phyloP scores from a whole-genome alignment of 2,329 filamentous ascomycete species.

The Paracamarosporium sp. region DNA sequence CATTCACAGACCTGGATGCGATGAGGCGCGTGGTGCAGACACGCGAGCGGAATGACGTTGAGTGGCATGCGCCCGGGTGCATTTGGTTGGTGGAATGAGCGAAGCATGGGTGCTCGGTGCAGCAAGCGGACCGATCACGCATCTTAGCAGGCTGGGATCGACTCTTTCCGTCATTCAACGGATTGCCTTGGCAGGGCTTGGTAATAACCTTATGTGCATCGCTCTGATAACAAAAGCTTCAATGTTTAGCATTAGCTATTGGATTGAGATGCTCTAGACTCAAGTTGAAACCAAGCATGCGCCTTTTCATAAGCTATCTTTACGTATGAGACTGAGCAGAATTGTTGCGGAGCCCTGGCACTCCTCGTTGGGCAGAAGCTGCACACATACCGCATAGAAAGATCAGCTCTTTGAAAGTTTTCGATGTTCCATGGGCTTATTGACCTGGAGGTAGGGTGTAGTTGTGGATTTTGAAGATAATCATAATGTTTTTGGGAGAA shows the following conservation, averaged over 20 bases:
- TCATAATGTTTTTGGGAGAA: too few relatives aligned
- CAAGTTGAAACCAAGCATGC: too few relatives aligned
- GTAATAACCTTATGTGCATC: constrained; percentile 7
- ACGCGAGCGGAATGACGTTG: constrained; percentile 15
- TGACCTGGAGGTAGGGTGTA: too few relatives aligned
- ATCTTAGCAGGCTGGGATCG: not conserved
- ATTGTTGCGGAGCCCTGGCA: too few relatives aligned
- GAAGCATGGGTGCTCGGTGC: not conserved
- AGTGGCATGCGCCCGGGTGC: not conserved
- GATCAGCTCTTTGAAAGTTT: too few relatives aligned
- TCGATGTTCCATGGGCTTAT: too few relatives aligned
- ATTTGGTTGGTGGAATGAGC: constrained; percentile 11
- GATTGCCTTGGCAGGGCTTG: constrained; percentile 12
- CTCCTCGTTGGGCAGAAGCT: too few relatives aligned
- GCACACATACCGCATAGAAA: too few relatives aligned
- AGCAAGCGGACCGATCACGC: not conserved
- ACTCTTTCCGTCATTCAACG: not conserved
- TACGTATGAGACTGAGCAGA: too few relatives aligned
- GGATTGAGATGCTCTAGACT: not conserved
- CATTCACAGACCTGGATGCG: not conserved
- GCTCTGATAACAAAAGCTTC: not conserved
- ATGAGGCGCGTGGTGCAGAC: not conserved
- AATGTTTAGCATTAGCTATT: not conserved
- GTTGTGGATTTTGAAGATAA: too few relatives aligned
- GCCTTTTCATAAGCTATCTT: too few relatives aligned